Evolutionary conservation across 352 stramenopile genomes (phyloP), one percentile per base, ranked within the genome.

Genomic region (Phytopythium litorale): DNA sequence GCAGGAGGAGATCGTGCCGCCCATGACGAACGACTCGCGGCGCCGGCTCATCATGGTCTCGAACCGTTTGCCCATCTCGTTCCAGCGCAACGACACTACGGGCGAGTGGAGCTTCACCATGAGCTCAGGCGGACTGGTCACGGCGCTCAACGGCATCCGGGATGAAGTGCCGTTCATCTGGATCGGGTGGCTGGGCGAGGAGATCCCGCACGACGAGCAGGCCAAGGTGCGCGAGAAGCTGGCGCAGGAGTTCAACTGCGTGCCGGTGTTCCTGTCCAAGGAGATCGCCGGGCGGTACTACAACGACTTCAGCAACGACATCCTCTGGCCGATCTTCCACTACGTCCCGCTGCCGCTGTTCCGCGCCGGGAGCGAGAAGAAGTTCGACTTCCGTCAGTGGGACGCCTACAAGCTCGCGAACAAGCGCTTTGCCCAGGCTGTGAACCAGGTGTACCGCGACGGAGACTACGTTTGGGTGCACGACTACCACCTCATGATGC

Each of bases 221-320:
- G 76, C 69, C 58, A 86, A 89, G 67, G 81, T 97, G 18, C 76
- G 82, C 18, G 74, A 93, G 61, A 89, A 92, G 55, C 76, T 97
- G 55, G 78, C 87, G 13, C 65, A 85, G 50, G 88, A 97, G 48
- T 94, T 97, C 63, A 95, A 94, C 51, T 97, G 88, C 65, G 75
- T 96, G 25, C 90, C 90, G 0, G 87, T 97, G 32, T 97, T 97
- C 65, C 61, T 97, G 33, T 88, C 86, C 12, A 89, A 94, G 46
- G 86, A 97, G 67, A 83, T 97, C 30, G 86, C 89, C n/a, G 75
- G 82, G 46, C 82, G 88, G 15, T 97, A 96, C 72, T 97, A 97
- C 72, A 97, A 96, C 65, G 90, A 91, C 51, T 97, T 97, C 58
- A 94, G 84, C 72, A 97, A 97, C 66, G 88, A 97, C 62, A 92